phyloP scores from a whole-genome alignment of 2,329 filamentous ascomycete genomes.

The Verticillium alfalfae region DNA sequence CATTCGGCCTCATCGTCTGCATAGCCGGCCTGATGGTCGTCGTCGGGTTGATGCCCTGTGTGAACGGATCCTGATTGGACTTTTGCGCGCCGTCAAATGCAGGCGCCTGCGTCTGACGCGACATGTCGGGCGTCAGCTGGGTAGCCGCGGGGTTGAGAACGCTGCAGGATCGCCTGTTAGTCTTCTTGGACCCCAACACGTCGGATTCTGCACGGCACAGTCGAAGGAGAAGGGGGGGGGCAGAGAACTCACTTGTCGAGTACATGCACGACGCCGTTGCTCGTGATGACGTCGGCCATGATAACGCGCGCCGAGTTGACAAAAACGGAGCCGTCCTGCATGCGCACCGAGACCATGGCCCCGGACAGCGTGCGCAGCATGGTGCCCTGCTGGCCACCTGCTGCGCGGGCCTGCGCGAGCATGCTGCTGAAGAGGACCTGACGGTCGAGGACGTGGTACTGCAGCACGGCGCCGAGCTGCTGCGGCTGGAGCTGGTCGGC shows the following conservation, averaged over 20 bases:
- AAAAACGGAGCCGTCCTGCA: slow-evolving; percentile 47
- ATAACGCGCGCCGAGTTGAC: slow-evolving; percentile 45
- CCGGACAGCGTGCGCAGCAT: slow-evolving; percentile 55
- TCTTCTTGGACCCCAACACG: slow-evolving; percentile 20
- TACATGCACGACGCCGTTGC: slow-evolving; percentile 53
- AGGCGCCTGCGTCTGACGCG: slow-evolving; percentile 38
- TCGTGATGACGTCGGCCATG: slow-evolving; percentile 40
- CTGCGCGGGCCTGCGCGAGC: slow-evolving; percentile 38
- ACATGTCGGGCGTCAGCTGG: slow-evolving; percentile 30
- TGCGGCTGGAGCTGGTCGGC: slow-evolving; percentile 11
- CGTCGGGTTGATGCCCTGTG: slow-evolving; percentile 36
- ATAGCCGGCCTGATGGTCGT: slow-evolving; percentile 17
- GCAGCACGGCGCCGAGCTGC: slow-evolving; percentile 33
- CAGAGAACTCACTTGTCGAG: slow-evolving; percentile 43
- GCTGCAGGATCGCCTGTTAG: slow-evolving; percentile 15
- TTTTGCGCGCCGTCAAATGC: slow-evolving; percentile 49
- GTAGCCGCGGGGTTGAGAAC: slow-evolving; percentile 53
- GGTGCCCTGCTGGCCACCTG: slow-evolving; percentile 36
- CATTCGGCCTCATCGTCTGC: slow-evolving; percentile 11
- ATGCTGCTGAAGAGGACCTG: slow-evolving; percentile 47
- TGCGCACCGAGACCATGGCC: slow-evolving; percentile 33
- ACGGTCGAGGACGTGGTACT: slow-evolving; percentile 54
- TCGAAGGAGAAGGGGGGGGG: slow-evolving; percentile 28
- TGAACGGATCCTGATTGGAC: slow-evolving; percentile 45
- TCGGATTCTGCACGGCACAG: too few species aligned